Evolutionary conservation across 768 basidiomycete genomes (phyloP).

Genomic region (Kwoniella mangroviensis): DNA sequence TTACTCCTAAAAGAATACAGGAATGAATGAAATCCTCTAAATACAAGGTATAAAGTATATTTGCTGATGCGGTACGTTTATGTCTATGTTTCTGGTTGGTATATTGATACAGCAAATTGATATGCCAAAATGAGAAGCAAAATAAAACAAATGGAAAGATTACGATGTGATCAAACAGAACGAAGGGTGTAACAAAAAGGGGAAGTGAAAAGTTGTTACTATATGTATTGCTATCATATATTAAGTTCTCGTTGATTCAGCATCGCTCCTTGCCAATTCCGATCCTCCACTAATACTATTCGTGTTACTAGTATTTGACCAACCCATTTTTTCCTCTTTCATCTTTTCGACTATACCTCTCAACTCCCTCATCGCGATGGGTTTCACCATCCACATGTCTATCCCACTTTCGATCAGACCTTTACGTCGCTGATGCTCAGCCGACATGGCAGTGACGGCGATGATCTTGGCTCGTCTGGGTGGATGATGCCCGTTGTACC

Average conservation of each 20-base stretch:
- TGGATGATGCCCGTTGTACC: background rate
- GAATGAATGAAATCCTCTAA: background rate
- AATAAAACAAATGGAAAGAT: too few relatives aligned
- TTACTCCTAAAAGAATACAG: background rate
- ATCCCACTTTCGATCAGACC: conserved; percentile 50
- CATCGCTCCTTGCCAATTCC: conserved; percentile 5
- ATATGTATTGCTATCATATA: too few relatives aligned
- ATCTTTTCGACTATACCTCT: conserved; percentile 22
- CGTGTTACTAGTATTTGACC: background rate
- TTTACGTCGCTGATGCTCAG: conserved; percentile 36
- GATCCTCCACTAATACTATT: conserved; percentile 3
- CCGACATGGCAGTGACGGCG: conserved; percentile 53
- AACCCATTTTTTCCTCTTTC: conserved; percentile 25
- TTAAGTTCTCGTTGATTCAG: background rate
- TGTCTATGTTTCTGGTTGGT: too few relatives aligned
- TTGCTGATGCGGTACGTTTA: too few relatives aligned
- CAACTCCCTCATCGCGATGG: conserved; percentile 29
- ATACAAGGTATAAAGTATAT: too few relatives aligned
- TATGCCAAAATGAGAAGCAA: too few relatives aligned
- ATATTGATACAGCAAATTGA: too few relatives aligned
- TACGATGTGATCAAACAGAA: background rate
- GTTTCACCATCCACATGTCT: conserved; percentile 40
- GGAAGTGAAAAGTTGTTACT: too few relatives aligned
- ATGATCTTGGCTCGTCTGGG: conserved; percentile 37
- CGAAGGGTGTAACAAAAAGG: too few relatives aligned